phyloP scores from a whole-genome alignment of 768 basidiomycete species.

The Butyriboletus loyo region DNA sequence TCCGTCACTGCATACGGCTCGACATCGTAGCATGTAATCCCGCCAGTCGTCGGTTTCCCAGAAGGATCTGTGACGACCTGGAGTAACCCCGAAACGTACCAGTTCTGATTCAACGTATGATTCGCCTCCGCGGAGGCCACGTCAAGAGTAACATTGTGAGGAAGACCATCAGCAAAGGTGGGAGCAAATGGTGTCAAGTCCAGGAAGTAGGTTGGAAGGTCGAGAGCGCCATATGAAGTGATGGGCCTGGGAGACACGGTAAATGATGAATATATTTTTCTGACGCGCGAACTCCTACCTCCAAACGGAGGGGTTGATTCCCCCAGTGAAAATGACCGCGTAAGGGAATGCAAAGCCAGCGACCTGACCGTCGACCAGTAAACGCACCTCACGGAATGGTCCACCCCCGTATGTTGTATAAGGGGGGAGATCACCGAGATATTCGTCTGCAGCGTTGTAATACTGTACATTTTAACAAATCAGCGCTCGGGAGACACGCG shows the following conservation, averaged over 20 bases:
- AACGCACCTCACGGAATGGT: constrained; percentile 61
- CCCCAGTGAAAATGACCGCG: constrained; percentile 69
- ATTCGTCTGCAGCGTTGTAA: constrained; percentile 61
- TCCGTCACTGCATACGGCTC: constrained; percentile 53
- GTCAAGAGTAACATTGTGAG: constrained; percentile 71
- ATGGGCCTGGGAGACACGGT: constrained; percentile 49
- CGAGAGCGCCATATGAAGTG: constrained; percentile 71
- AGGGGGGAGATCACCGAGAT: constrained; percentile 50
- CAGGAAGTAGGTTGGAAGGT: constrained; percentile 73
- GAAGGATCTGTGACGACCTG: constrained; percentile 70
- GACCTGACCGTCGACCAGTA: constrained; percentile 52
- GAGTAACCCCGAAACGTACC: constrained; percentile 70
- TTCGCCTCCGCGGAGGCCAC: constrained; percentile 66
- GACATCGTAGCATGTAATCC: constrained; percentile 56
- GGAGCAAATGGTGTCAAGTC: constrained; percentile 79
- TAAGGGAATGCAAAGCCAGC: constrained; percentile 61
- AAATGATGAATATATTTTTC: not conserved
- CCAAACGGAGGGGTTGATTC: constrained; percentile 68
- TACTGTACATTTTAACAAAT: constrained; percentile 43
- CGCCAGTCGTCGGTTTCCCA: constrained; percentile 61
- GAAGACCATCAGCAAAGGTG: constrained; percentile 59
- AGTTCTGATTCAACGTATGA: constrained; percentile 68
- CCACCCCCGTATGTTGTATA: constrained; percentile 46
- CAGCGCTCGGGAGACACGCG: not conserved
- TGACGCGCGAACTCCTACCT: constrained; percentile 38